Percentiles rank a stretch among this genome's conserved stretches.
Evolutionary conservation across 768 basidiomycete genomes (phyloP).

Genomic region (Paxillus involutus): DNA sequence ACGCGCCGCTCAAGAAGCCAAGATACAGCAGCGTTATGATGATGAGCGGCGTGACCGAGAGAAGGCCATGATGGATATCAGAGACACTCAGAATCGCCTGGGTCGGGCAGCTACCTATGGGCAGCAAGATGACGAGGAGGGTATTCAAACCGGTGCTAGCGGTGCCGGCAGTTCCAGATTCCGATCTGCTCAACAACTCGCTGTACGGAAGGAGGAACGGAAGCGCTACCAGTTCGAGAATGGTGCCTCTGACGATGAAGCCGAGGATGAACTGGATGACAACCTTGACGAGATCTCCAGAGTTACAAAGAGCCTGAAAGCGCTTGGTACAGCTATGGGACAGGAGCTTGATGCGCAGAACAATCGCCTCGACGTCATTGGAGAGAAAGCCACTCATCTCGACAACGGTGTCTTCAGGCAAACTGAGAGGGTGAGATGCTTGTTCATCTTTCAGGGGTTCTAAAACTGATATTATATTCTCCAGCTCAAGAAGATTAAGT

Average conservation of each 20-base stretch:
- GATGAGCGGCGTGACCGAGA: conserved; percentile 84
- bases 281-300: conserved; percentile 87
- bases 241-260: conserved; percentile 86
- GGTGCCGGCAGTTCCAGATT: conserved; percentile 40
- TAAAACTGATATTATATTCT: conserved; percentile 6
- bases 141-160: conserved; percentile 28
- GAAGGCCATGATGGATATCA: conserved; percentile 80
- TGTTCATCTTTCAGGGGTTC: conserved; percentile 13
- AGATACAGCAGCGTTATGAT: conserved; percentile 81
- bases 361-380: conserved; percentile 69
- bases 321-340: conserved; percentile 78
- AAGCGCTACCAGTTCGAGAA: conserved; percentile 91
- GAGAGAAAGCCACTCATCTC: conserved; percentile 72
- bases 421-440: conserved; percentile 69
- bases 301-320: conserved; percentile 75
- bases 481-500: conserved; percentile 66
- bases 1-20: conserved; percentile 82
- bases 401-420: conserved; percentile 78
- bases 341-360: conserved; percentile 91
- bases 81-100: conserved; percentile 84
- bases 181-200: conserved; percentile 51
- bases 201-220: conserved; percentile 64
- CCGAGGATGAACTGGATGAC: conserved; percentile 91
- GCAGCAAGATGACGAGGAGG: conserved; percentile 46
- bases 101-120: conserved; percentile 71